These are phyloP conservation scores for Leccinum angustisporum DNA, from an alignment of 1,284 basidiomycete species.

Conservation along the genomic window DNA sequence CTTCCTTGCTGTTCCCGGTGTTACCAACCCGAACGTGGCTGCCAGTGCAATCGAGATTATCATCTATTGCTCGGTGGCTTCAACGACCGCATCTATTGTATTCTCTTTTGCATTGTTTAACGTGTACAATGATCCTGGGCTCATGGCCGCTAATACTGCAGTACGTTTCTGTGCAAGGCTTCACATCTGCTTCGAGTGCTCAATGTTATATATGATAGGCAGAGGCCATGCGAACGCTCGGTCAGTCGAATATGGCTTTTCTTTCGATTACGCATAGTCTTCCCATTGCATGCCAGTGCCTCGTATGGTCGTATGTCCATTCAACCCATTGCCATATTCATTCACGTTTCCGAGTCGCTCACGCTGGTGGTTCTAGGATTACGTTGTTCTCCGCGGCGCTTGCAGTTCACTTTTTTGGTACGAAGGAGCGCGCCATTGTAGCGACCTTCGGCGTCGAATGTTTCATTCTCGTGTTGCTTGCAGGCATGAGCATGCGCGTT, in stretches of 20 bases:
- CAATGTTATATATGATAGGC: not conserved
- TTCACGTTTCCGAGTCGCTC: not conserved
- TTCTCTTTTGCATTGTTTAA: constrained; percentile 22
- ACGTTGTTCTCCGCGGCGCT: constrained; percentile 13
- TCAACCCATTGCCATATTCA: not conserved
- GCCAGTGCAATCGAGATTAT: constrained; percentile 9
- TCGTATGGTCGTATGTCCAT: constrained; percentile 22
- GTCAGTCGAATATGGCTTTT: constrained; percentile 7
- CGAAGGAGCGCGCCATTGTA: not conserved
- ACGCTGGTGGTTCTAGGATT: constrained; percentile 7
- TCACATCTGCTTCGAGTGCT: not conserved
- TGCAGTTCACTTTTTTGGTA: constrained; percentile 1
- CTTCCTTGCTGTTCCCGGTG: constrained; percentile 20
- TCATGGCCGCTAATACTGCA: not conserved
- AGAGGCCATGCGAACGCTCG: constrained; percentile 5
- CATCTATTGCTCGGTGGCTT: constrained; percentile 16
- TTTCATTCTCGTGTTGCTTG: constrained; percentile 4
- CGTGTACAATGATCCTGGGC: constrained; percentile 6
- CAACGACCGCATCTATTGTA: constrained; percentile 16
- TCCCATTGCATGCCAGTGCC: constrained; percentile 12
- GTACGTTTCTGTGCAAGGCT: constrained; percentile 8
- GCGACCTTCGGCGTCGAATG: constrained; percentile 14
- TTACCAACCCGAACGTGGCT: not conserved
- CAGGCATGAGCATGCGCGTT: not conserved
- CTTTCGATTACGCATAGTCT: constrained; percentile 20